Percentiles rank a stretch among this genome's conserved stretches.
Conservation (phyloP, 129 eudicot species). For the Flaveria bidentis region DNA sequence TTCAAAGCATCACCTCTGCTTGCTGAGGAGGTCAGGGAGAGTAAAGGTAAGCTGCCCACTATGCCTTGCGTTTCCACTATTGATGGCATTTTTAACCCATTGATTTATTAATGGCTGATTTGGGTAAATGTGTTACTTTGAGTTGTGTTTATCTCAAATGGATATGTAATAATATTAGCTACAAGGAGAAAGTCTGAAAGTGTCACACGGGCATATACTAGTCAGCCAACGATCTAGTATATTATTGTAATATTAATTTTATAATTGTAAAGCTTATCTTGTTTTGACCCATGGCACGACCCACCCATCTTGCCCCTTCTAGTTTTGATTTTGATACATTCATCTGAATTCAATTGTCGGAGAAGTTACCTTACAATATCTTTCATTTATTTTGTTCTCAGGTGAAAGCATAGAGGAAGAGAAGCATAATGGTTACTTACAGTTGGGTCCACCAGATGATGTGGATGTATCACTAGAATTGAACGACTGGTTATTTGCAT, state of each 20-base stretch:
- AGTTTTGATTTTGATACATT: conserved; percentile 8
- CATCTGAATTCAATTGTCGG: conserved; percentile 10
- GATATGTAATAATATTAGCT: background rate
- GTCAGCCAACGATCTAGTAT: background rate
- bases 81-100: background rate
- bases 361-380: background rate
- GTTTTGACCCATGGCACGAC: conserved; percentile 5
- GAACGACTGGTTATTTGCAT: conserved; percentile 87
- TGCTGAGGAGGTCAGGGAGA: conserved; percentile 46
- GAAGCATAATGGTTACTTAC: conserved; percentile 47
- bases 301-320: conserved; percentile 18
- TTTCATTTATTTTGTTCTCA: conserved; percentile 27
- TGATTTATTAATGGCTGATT: background rate
- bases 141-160: background rate
- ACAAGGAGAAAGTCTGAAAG: background rate
- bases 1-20: conserved; percentile 68
- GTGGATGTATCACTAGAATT: conserved; percentile 77
- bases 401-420: conserved; percentile 53
- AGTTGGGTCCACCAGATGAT: conserved; percentile 86
- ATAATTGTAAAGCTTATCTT: background rate
- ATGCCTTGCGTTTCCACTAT: conserved; percentile 7
- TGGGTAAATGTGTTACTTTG: background rate
- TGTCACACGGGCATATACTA: conserved; percentile 8
- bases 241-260: background rate
- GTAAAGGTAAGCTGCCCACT: conserved; percentile 30